Conservation (phyloP, 2,329 filamentous ascomycete species). For the Cladosporium sp. region DNA sequence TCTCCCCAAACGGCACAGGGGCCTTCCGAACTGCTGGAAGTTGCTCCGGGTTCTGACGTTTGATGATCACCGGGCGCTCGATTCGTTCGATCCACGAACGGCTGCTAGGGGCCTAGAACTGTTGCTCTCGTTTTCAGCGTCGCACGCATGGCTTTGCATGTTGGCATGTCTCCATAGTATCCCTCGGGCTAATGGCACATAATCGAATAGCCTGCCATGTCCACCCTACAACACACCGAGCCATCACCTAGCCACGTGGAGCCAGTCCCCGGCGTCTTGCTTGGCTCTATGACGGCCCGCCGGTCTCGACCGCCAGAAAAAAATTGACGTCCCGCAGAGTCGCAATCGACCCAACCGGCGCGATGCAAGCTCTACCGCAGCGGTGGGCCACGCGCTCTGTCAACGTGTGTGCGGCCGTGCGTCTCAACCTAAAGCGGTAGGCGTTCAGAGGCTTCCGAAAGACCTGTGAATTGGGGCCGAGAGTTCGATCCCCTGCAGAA, state of each 20-base stretch:
- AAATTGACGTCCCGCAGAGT: neutral
- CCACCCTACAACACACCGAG: neutral
- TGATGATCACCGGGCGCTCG: neutral
- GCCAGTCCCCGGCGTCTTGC: neutral
- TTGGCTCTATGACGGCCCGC: neutral
- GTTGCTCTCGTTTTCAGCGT: neutral
- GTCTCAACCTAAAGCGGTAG: neutral
- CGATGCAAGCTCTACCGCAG: slow-evolving; percentile 8
- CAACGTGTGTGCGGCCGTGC: slow-evolving; percentile 11
- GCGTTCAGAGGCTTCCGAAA: slow-evolving; percentile 2
- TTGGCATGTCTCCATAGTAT: neutral
- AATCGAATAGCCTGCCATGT: neutral
- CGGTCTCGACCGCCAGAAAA: slow-evolving; percentile 5
- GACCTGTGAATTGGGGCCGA: slow-evolving; percentile 2
- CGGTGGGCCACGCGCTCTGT: slow-evolving; percentile 6
- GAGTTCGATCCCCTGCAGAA: slow-evolving; percentile 11
- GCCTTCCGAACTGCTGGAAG: slow-evolving; percentile 3
- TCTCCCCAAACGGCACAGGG: slow-evolving; percentile 2
- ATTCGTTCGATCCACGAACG: slow-evolving; percentile 1
- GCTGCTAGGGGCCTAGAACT: neutral
- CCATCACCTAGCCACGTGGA: slow-evolving; percentile 5
- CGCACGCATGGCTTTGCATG: neutral
- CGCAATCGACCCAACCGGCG: slow-evolving; percentile 7
- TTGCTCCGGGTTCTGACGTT: slow-evolving; percentile 1
- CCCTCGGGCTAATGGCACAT: neutral